Percentiles rank a stretch among this genome's conserved stretches.
phyloP scores from a whole-genome alignment of 202 grass and related monocot species.

The Setaria italica region DNA sequence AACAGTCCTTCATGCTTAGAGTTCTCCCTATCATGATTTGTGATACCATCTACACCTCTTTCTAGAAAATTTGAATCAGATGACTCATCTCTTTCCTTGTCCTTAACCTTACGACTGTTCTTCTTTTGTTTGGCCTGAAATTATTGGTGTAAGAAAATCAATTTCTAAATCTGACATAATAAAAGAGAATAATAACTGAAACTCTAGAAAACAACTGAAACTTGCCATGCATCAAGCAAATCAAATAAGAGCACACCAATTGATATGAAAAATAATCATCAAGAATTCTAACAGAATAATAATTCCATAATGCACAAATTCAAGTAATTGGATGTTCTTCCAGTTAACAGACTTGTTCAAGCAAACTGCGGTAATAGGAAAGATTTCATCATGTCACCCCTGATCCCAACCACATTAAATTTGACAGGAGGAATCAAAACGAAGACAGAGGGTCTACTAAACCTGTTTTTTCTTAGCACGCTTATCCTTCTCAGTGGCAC shows the following conservation, averaged over 20 bases:
- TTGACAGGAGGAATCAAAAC: conserved; percentile 17
- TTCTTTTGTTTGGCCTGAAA: conserved; percentile 90
- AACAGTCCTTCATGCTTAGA: conserved; percentile 56
- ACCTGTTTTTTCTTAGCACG: conserved; percentile 99
- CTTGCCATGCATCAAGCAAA: conserved; percentile 34
- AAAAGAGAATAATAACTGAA: conserved; percentile 23
- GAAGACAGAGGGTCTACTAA: background rate
- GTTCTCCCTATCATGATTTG: conserved; percentile 48
- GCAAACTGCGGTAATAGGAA: conserved; percentile 22
- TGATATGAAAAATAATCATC: conserved; percentile 30
- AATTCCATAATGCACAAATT: conserved; percentile 34
- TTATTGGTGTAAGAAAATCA: conserved; percentile 38
- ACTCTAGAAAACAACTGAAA: conserved; percentile 32
- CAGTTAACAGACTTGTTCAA: conserved; percentile 42
- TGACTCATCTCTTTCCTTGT: conserved; percentile 80
- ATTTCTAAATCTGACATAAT: background rate
- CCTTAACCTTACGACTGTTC: conserved; percentile 83
- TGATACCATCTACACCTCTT: conserved; percentile 53
- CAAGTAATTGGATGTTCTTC: conserved; percentile 36
- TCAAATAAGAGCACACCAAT: conserved; percentile 14
- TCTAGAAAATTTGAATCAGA: conserved; percentile 53
- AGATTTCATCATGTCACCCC: conserved; percentile 24
- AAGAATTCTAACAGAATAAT: conserved; percentile 22
- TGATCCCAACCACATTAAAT: conserved; percentile 43
- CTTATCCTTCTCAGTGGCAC: conserved; percentile 78